A percentile compares a stretch with the other conserved stretches of the same genome.
phyloP scores from a whole-genome alignment of 495 filamentous ascomycete species.

The Aspergillus sparsus region DNA sequence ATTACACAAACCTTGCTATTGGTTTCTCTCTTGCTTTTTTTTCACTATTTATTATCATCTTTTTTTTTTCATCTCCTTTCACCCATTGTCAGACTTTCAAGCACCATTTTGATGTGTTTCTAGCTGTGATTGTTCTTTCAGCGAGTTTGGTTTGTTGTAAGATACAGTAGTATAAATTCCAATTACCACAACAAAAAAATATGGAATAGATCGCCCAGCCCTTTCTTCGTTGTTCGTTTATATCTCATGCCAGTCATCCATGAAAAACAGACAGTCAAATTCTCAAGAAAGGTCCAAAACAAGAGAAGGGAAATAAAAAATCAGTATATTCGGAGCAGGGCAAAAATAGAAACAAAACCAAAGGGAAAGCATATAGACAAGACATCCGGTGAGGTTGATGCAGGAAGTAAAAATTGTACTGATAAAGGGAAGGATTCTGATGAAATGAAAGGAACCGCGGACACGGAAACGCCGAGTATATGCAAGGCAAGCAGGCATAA shows the following conservation, averaged over 20 bases:
- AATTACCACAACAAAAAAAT: not conserved
- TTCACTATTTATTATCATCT: not conserved
- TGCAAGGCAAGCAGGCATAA: conserved; percentile 22
- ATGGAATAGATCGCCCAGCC: not conserved
- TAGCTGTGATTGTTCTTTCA: not conserved
- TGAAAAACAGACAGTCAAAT: conserved; percentile 1
- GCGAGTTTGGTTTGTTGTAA: not conserved
- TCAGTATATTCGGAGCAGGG: conserved; percentile 7
- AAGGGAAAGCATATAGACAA: conserved; percentile 17
- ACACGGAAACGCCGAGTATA: conserved; percentile 31
- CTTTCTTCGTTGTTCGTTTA: conserved; percentile 3
- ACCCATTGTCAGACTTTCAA: no score
- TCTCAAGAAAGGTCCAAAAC: conserved; percentile 1
- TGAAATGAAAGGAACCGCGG: conserved; percentile 16
- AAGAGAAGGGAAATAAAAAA: conserved; percentile 1
- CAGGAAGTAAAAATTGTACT: conserved; percentile 12
- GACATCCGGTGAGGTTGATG: conserved; percentile 12
- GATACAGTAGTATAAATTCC: not conserved
- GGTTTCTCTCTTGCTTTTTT: not conserved
- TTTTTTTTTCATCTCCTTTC: not conserved
- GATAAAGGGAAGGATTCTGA: conserved; percentile 11
- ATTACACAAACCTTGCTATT: not conserved
- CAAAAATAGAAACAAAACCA: conserved; percentile 11
- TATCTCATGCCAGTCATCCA: conserved; percentile 7
- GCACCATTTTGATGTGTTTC: no score